Evolutionary conservation across 2,329 filamentous ascomycete species (phyloP).

Genomic region (Ophidiomyces ophidiicola): DNA sequence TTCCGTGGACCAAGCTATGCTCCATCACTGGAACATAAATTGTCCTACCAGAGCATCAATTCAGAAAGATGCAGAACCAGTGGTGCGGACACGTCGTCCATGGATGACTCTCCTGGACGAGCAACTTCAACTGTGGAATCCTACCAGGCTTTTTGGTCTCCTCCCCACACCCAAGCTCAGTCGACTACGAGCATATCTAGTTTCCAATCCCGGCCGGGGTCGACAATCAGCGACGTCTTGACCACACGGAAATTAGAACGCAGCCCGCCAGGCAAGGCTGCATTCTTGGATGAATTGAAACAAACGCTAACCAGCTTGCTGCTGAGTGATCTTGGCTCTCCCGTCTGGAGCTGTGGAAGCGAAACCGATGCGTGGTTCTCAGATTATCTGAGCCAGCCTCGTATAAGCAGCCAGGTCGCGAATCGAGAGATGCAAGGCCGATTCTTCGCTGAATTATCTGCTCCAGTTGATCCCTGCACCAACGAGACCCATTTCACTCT

Average conservation of each 20-base stretch:
- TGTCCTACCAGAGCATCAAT: conserved; percentile 58
- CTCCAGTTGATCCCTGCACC: not conserved
- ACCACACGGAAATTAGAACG: conserved; percentile 27
- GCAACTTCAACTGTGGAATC: conserved; percentile 62
- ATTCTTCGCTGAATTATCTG: conserved; percentile 26
- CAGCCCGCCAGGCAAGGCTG: conserved; percentile 54
- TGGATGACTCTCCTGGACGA: conserved; percentile 48
- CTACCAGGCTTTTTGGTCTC: conserved; percentile 76
- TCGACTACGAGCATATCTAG: conserved; percentile 52
- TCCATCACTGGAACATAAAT: conserved; percentile 40
- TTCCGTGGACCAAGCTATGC: conserved; percentile 26
- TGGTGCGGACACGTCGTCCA: conserved; percentile 48
- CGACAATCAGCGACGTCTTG: conserved; percentile 30
- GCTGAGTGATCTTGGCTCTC: conserved; percentile 75
- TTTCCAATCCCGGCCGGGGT: conserved; percentile 37
- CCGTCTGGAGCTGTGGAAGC: conserved; percentile 75
- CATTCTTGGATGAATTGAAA: conserved; percentile 65
- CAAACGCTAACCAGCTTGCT: conserved; percentile 73
- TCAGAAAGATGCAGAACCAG: conserved; percentile 52
- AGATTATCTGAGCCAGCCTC: conserved; percentile 41
- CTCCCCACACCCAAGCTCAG: conserved; percentile 57
- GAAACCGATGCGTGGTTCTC: conserved; percentile 85
- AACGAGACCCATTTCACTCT: not conserved
- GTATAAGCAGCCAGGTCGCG: conserved; percentile 30
- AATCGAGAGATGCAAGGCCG: conserved; percentile 29